A percentile compares a stretch with the other conserved stretches of the same genome.
These are phyloP conservation scores for Trichoderma atrobrunneum DNA, from an alignment of 2,329 filamentous ascomycete genomes.

Conservation along the genomic window DNA sequence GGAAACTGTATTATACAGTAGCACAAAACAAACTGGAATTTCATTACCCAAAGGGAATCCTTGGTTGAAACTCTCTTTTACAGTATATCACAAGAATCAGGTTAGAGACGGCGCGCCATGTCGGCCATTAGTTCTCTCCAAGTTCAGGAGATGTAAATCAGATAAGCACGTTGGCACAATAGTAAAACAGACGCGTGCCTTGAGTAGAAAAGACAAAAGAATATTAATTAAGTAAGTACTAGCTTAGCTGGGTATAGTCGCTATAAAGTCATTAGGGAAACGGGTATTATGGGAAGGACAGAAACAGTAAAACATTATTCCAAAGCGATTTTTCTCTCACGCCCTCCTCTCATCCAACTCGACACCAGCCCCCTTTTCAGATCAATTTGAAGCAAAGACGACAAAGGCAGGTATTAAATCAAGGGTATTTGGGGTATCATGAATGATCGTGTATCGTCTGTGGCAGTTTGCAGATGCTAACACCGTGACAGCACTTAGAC, in stretches of 20 bases:
- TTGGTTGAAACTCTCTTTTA: background rate
- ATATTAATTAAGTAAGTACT: slow-evolving; percentile 3
- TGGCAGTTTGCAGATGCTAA: background rate
- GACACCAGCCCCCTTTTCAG: background rate
- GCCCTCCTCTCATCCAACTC: background rate
- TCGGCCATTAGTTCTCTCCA: background rate
- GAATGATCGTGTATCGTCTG: background rate
- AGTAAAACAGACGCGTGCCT: background rate
- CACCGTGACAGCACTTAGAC: slow-evolving; percentile 33
- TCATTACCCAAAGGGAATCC: background rate
- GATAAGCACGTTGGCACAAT: background rate
- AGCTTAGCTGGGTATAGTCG: slow-evolving; percentile 12
- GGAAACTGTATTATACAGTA: too few relatives aligned
- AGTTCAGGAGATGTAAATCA: background rate
- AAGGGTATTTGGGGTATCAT: slow-evolving; percentile 5
- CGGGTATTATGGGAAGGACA: background rate
- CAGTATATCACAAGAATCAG: background rate
- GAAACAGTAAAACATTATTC: background rate
- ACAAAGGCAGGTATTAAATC: background rate
- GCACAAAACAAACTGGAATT: background rate
- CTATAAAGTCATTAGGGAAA: slow-evolving; percentile 1
- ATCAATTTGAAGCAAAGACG: background rate
- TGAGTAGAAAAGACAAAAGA: background rate
- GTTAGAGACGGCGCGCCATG: background rate
- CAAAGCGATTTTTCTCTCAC: background rate